Evolutionary conservation across 805 yeast genomes (phyloP).

Genomic region (Martiniozyma abietophila): DNA sequence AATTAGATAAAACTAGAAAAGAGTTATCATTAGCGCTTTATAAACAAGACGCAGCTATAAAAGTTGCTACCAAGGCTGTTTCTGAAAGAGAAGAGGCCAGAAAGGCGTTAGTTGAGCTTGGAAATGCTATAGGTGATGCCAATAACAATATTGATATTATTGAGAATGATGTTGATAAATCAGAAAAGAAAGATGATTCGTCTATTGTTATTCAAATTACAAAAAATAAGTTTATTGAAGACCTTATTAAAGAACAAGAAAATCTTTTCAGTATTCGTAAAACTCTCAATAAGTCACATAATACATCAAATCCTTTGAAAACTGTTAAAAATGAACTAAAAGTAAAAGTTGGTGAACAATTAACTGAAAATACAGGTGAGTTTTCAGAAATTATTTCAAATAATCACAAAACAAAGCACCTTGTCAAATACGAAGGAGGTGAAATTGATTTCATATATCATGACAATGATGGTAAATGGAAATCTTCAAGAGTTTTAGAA

Average conservation of each 20-base stretch:
- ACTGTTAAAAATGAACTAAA: background rate
- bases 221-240: background rate
- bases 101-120: conserved; percentile 50
- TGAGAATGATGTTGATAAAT: conserved; percentile 19
- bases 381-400: conserved; percentile 1
- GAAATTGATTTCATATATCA: conserved; percentile 7
- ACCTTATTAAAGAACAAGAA: conserved; percentile 6
- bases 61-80: conserved; percentile 72
- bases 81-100: conserved; percentile 69
- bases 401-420: background rate
- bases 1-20: conserved; percentile 53
- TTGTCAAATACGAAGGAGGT: conserved; percentile 6
- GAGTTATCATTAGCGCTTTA: conserved; percentile 73
- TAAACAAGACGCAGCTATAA: conserved; percentile 82
- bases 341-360: background rate
- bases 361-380: background rate
- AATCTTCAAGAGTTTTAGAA: conserved; percentile 3
- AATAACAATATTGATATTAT: conserved; percentile 2
- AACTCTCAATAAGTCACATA: conserved; percentile 2
- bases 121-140: conserved; percentile 31
- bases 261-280: conserved; percentile 8
- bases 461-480: background rate
- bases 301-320: conserved; percentile 2
- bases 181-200: conserved; percentile 5
- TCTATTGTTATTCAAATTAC: conserved; percentile 6